phyloP scores from a whole-genome alignment of 1,139 yeast species.

The Blastobotrys arbuscula region DNA sequence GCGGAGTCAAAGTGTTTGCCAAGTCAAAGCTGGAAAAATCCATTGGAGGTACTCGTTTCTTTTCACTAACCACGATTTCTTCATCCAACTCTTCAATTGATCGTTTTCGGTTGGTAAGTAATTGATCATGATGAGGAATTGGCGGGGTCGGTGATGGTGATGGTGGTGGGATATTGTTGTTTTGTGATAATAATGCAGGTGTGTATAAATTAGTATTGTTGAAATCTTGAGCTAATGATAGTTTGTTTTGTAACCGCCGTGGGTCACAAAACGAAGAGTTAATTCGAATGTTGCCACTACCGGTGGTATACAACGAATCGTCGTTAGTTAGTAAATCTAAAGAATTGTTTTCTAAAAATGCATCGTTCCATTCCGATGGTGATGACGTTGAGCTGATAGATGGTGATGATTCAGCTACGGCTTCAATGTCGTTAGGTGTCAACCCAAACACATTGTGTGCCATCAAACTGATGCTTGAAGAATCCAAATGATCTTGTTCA shows the following conservation, averaged over 20 bases:
- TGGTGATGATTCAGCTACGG: too few relatives aligned
- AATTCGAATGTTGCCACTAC: neutral
- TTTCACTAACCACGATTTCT: neutral
- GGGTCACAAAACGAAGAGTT: conserved; percentile 13
- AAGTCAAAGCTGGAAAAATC: neutral
- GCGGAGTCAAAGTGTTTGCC: neutral
- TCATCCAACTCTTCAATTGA: conserved; percentile 8
- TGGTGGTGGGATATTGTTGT: conserved; percentile 6
- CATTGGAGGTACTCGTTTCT: neutral
- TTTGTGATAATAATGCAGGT: neutral
- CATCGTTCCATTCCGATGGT: neutral
- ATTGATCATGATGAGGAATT: conserved; percentile 4
- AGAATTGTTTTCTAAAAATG: neutral
- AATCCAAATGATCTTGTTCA: neutral
- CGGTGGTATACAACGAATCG: neutral
- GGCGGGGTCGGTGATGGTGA: conserved; percentile 13
- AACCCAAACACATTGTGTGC: neutral
- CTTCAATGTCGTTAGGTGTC: neutral
- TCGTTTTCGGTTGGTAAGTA: conserved; percentile 1
- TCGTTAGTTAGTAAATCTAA: neutral
- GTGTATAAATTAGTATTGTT: neutral
- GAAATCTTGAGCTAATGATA: neutral
- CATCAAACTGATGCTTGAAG: neutral
- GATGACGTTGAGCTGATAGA: too few relatives aligned
- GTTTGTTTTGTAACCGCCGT: conserved; percentile 3